A percentile compares a stretch with the other conserved stretches of the same genome.
Evolutionary conservation across 139 green algal species (phyloP).

Genomic region (Coelastrella sp.): DNA sequence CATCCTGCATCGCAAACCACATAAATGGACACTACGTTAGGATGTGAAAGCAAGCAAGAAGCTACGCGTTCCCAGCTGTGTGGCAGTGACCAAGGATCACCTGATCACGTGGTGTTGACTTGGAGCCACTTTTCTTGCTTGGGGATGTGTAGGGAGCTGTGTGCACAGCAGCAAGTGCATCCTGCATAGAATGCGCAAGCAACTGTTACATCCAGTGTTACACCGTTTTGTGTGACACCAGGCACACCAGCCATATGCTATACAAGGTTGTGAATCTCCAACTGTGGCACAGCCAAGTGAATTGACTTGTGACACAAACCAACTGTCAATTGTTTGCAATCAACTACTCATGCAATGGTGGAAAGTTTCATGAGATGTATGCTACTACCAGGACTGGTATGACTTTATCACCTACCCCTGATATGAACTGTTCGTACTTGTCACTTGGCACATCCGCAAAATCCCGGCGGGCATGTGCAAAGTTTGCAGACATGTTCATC

Average conservation of each 20-base stretch:
- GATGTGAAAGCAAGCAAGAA: too few relatives aligned
- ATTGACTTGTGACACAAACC: not conserved
- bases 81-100: not conserved
- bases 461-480: constrained; percentile 47
- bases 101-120: not conserved
- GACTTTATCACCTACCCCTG: constrained; percentile 3
- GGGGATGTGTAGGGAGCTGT: not conserved
- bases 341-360: too few relatives aligned
- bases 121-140: constrained; percentile 22
- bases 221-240: not conserved
- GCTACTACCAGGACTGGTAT: too few relatives aligned
- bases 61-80: too few relatives aligned
- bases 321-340: not conserved
- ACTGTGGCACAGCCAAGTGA: not conserved
- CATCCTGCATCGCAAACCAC: constrained; percentile 19
- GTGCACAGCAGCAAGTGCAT: constrained; percentile 20
- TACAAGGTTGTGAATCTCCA: not conserved
- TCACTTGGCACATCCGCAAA: not conserved
- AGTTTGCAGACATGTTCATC: constrained; percentile 45
- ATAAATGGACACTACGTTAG: too few relatives aligned
- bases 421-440: constrained; percentile 17
- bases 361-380: too few relatives aligned
- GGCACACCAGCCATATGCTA: not conserved
- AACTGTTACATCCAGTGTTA: not conserved
- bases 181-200: constrained; percentile 5